Evolutionary conservation across 2,329 filamentous ascomycete genomes (phyloP), one percentile per base, ranked within the genome.

Genomic region (Thielaviopsis musarum): DNA sequence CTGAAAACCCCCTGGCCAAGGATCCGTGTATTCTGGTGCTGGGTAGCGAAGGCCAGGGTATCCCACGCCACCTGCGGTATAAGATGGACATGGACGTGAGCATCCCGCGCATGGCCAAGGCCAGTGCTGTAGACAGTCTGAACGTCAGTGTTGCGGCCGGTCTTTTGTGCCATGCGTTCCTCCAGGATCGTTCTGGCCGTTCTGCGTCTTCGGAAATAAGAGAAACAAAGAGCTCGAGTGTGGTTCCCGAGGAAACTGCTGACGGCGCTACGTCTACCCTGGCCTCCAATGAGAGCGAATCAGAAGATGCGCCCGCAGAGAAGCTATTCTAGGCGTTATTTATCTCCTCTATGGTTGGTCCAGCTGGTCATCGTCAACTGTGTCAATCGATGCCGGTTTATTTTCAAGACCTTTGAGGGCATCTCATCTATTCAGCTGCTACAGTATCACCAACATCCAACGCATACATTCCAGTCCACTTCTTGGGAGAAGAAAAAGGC

Each of bases 131-230:
- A 2, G 91, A 97, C 70, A 95, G 90, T 69, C 72, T 98, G 69
- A 97, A 98, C 68, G 93, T 97, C 48, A 89, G 88, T 67, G 91
- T 95, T 21, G 91, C 93, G 1, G 82, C 88, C 6, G 89, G 82
- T 0, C 73, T 97, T 55, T 72, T 97, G 56, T 84, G 84, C 63
- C 79, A 84, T 63, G 75, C 84, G 0, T 88, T 93, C 34, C 45
- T 64, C 12, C 54, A 55, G 21, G 52, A 56, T 9, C 58, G 28
- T 13, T 53, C 52, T 22, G 10, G 45, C 22, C 30, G 19, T 9
- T 26, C 24, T 26, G 24, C 6, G 24, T 3, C 24, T 3, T 54
- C 24, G 15, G 30, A 41, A 13, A 28, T 51, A 13, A 10, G 51
- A 24, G 48, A 57, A 10, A 48, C 58, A 24, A 22, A 57, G 45